phyloP scores from a whole-genome alignment of 768 basidiomycete genomes.

The Tylopilus vinaceipallidus region DNA sequence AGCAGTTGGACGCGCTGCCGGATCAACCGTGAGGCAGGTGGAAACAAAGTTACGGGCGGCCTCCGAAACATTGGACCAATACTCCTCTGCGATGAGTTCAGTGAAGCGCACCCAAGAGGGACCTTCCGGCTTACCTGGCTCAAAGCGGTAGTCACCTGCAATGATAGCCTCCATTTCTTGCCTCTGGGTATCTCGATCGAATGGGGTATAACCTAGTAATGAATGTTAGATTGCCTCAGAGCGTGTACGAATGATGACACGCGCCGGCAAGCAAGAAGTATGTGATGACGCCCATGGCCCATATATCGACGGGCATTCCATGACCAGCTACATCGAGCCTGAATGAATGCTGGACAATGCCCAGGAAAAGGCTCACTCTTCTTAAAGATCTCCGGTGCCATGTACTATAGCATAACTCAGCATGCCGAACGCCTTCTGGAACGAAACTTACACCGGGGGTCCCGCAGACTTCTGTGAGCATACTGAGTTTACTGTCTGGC shows the following conservation, averaged over 20 bases:
- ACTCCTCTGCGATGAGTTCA: slow-evolving; percentile 51
- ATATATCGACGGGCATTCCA: slow-evolving; percentile 90
- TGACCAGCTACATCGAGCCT: slow-evolving; percentile 64
- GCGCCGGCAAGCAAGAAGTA: slow-evolving; percentile 86
- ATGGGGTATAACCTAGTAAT: slow-evolving; percentile 83
- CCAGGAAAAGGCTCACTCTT: slow-evolving; percentile 55
- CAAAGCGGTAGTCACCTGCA: slow-evolving; percentile 89
- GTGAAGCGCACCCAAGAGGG: background rate
- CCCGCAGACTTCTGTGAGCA: slow-evolving; percentile 94
- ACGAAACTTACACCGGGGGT: slow-evolving; percentile 69
- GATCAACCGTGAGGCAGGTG: slow-evolving; percentile 84
- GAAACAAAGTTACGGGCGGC: slow-evolving; percentile 82
- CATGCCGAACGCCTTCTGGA: background rate
- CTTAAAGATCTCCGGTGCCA: slow-evolving; percentile 96
- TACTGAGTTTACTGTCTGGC: slow-evolving; percentile 82
- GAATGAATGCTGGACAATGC: background rate
- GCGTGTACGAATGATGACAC: background rate
- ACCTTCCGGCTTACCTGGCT: slow-evolving; percentile 45
- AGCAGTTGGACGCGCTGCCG: slow-evolving; percentile 75
- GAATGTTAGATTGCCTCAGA: background rate
- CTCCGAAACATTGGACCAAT: slow-evolving; percentile 83
- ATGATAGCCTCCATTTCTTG: slow-evolving; percentile 97
- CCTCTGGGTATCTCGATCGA: slow-evolving; percentile 85
- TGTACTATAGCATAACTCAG: slow-evolving; percentile 52
- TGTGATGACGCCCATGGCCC: slow-evolving; percentile 98